phyloP scores from a whole-genome alignment of 352 stramenopile species.

The Phytophthora melonis region DNA sequence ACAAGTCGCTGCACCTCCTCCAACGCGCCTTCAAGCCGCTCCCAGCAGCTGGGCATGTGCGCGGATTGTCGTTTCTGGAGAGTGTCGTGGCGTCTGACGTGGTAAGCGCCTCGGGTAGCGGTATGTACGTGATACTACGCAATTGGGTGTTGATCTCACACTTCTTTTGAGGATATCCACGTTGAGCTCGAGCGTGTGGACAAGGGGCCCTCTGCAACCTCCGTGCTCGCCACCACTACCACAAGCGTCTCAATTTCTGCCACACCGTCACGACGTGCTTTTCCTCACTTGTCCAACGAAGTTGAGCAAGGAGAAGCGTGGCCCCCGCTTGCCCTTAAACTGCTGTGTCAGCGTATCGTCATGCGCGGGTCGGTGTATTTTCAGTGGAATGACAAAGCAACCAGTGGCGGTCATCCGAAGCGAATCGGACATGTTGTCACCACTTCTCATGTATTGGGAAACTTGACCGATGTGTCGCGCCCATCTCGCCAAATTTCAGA shows the following conservation, averaged over 20 bases:
- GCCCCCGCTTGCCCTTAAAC: background rate
- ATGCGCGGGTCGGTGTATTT: slow-evolving; percentile 21
- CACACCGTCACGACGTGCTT: slow-evolving; percentile 1
- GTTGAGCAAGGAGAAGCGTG: background rate
- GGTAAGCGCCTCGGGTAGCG: background rate
- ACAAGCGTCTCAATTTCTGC: slow-evolving; percentile 12
- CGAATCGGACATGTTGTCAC: slow-evolving; percentile 16
- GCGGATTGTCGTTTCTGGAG: slow-evolving; percentile 3
- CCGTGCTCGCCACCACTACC: slow-evolving; percentile 11
- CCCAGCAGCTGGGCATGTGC: background rate
- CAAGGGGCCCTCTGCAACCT: background rate
- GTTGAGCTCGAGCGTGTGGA: slow-evolving; percentile 15
- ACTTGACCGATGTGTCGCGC: slow-evolving; percentile 3
- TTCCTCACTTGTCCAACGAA: slow-evolving; percentile 2
- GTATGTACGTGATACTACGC: background rate
- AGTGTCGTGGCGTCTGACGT: slow-evolving; percentile 6
- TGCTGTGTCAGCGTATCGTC: slow-evolving; percentile 2
- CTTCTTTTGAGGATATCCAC: slow-evolving; percentile 6
- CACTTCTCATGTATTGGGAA: slow-evolving; percentile 14
- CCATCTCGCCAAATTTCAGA: slow-evolving; percentile 9
- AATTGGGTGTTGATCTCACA: slow-evolving; percentile 8
- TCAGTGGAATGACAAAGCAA: background rate
- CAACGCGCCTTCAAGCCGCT: background rate
- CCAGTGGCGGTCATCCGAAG: slow-evolving; percentile 2
- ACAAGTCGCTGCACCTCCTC: slow-evolving; percentile 1